Base-by-base conservation (phyloP, 2,329 filamentous ascomycete species). In the Dactylonectria estremocensis region DNA sequence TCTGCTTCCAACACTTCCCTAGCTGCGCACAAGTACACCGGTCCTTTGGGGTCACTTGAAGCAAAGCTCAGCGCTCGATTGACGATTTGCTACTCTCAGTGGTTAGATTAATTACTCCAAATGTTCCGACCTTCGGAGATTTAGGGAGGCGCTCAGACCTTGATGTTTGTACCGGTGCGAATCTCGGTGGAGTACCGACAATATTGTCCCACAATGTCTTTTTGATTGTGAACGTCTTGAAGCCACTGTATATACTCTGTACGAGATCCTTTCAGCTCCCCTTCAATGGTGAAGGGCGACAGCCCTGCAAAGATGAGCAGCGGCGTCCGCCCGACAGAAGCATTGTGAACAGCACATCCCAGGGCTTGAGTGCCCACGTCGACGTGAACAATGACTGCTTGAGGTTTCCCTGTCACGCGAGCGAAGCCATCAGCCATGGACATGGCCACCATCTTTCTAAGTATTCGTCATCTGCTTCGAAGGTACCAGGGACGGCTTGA, bases 211-310 rank as follows among this genome's bases (percentile, higher is more conserved):
- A 97, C 84, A 67, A 97, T 95, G 74, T 90, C 88, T 78, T 92
- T 93, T 79, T 95, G 93, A 75, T 95, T 92, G 0, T 92, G 93
- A 2, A 95, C 91, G 79, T 95, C 92, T 76, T 95, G 93, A 35
- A 95, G 91, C 92, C 93, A 95, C 79, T 95, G 93, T 72, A 95
- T 95, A 78, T 93, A 95, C 80, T 95, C 93, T 1, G 92, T 95
- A 61, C 93, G 85, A n/a, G 88, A 91, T 14, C 93, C 93, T 1
- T 91, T 87, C 82, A 92, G 89, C 80, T 95, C 93, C 14, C 93
- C 93, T 74, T 95, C 92, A 33, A 91, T 87, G 0, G 93, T 95
- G 77, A 90, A 93, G 0, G 93, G 93, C 11, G 90, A 93, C n/a
- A 95, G 83, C 5, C 93, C 93, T 1, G 93, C 93, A 74, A 95